phyloP scores from a whole-genome alignment of 768 basidiomycete genomes.

The Russula olivacea region DNA sequence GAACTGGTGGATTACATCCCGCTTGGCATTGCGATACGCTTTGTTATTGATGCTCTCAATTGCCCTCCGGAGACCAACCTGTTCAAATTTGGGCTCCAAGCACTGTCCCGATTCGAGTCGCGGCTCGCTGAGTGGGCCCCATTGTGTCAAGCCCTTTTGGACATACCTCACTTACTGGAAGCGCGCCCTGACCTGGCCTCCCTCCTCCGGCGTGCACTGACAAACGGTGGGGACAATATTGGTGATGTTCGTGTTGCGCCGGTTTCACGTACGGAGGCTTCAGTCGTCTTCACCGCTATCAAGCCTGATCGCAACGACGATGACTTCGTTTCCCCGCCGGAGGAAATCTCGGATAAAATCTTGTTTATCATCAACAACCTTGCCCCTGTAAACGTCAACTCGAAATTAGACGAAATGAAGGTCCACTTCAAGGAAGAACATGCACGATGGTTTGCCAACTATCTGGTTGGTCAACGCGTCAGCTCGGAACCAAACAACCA shows the following conservation, averaged over 20 bases:
- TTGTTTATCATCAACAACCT: slow-evolving; percentile 98
- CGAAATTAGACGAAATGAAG: slow-evolving; percentile 81
- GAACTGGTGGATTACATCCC: slow-evolving; percentile 91
- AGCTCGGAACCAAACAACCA: slow-evolving; percentile 98
- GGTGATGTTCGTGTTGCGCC: slow-evolving; percentile 33
- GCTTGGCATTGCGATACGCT: slow-evolving; percentile 93
- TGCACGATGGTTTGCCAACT: slow-evolving; percentile 95
- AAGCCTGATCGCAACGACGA: slow-evolving; percentile 62
- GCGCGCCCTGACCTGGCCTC: slow-evolving; percentile 75
- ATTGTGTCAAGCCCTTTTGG: slow-evolving; percentile 80
- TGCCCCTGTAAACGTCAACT: slow-evolving; percentile 87
- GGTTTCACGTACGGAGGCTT: slow-evolving; percentile 35
- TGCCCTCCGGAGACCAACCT: slow-evolving; percentile 88
- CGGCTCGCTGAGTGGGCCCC: slow-evolving; percentile 90
- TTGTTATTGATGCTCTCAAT: slow-evolving; percentile 88
- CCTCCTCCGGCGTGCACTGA: slow-evolving; percentile 63
- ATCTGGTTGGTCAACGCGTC: slow-evolving; percentile 93
- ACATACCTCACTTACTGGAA: slow-evolving; percentile 82
- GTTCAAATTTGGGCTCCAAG: slow-evolving; percentile 93
- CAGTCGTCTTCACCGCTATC: slow-evolving; percentile 70
- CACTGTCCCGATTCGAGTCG: slow-evolving; percentile 80
- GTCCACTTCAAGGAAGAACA: slow-evolving; percentile 77
- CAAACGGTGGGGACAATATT: slow-evolving; percentile 43
- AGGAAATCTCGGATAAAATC: slow-evolving; percentile 88
- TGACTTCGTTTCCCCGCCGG: slow-evolving; percentile 63